Percentiles rank a stretch among this genome's conserved stretches.
Conservation (phyloP, 2,329 filamentous ascomycete genomes). For the Fusarium nodosum region DNA sequence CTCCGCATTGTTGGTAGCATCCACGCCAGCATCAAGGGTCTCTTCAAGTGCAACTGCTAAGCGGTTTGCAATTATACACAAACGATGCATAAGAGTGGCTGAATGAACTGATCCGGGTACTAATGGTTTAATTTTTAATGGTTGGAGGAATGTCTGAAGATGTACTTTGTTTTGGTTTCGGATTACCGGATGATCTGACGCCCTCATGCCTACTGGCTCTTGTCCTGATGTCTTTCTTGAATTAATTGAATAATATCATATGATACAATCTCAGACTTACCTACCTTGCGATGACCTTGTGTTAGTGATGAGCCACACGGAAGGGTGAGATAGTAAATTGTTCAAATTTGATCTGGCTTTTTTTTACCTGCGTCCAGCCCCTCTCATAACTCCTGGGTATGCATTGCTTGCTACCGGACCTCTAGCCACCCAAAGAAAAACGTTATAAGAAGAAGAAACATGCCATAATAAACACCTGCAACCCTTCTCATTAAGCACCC, state of each 20-base stretch:
- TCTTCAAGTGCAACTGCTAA: slow-evolving; percentile 55
- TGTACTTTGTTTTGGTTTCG: slow-evolving; percentile 17
- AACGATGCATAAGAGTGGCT: neutral
- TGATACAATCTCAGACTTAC: slow-evolving; percentile 11
- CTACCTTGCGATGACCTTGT: slow-evolving; percentile 2
- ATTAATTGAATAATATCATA: slow-evolving; percentile 11
- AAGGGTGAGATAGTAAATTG: neutral
- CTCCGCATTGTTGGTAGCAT: slow-evolving; percentile 54
- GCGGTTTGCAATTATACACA: neutral
- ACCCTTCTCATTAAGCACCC: slow-evolving; percentile 41
- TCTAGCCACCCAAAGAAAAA: slow-evolving; percentile 1
- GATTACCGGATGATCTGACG: slow-evolving; percentile 32
- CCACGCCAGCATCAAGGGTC: slow-evolving; percentile 49
- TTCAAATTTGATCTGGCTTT: too few species aligned
- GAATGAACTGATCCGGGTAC: neutral
- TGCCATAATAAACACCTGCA: neutral
- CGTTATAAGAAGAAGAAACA: neutral
- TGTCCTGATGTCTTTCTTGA: slow-evolving; percentile 19
- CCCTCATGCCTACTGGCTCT: slow-evolving; percentile 5
- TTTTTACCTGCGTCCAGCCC: neutral
- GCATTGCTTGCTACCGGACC: neutral
- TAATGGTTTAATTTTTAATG: slow-evolving; percentile 26
- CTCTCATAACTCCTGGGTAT: slow-evolving; percentile 27
- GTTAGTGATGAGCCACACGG: neutral
- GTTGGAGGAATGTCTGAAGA: slow-evolving; percentile 18